Percentiles rank a stretch among this genome's conserved stretches.
Conservation (phyloP, 2,329 filamentous ascomycete genomes). For the Aureobasidium sp. region DNA sequence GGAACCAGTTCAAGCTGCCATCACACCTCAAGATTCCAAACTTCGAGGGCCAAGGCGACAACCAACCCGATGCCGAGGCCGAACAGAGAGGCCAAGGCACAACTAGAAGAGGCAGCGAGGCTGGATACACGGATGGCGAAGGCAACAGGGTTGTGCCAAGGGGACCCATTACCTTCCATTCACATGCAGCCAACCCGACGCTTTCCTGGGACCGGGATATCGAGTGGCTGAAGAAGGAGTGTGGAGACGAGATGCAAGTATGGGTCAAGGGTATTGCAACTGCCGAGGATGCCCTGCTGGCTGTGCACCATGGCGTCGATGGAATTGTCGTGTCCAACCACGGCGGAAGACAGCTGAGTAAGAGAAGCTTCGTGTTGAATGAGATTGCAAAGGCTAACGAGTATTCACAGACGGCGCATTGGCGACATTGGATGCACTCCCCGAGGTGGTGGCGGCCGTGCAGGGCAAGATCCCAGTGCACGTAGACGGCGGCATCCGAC, state of each 20-base stretch:
- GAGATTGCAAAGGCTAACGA: neutral
- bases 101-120: slow-evolving; percentile 15
- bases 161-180: slow-evolving; percentile 32
- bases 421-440: slow-evolving; percentile 38
- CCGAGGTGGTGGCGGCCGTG: slow-evolving; percentile 25
- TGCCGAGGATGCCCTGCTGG: slow-evolving; percentile 35
- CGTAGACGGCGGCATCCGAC: slow-evolving; percentile 48
- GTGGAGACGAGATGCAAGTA: slow-evolving; percentile 39
- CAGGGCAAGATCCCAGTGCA: slow-evolving; percentile 44
- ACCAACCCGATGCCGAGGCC: slow-evolving; percentile 15
- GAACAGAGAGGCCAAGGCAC: slow-evolving; percentile 12
- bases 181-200: slow-evolving; percentile 33
- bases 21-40: slow-evolving; percentile 29
- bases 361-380: neutral
- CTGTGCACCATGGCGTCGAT: slow-evolving; percentile 35
- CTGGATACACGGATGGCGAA: slow-evolving; percentile 18
- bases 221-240: slow-evolving; percentile 38
- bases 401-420: slow-evolving; percentile 38
- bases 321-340: slow-evolving; percentile 47
- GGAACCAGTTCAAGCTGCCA: slow-evolving; percentile 42
- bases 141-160: slow-evolving; percentile 20
- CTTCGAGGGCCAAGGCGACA: slow-evolving; percentile 22
- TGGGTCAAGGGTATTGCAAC: slow-evolving; percentile 38
- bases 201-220: slow-evolving; percentile 41
- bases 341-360: slow-evolving; percentile 29